phyloP scores from a whole-genome alignment of 23 red algal species.

The Chondrus crispus region DNA sequence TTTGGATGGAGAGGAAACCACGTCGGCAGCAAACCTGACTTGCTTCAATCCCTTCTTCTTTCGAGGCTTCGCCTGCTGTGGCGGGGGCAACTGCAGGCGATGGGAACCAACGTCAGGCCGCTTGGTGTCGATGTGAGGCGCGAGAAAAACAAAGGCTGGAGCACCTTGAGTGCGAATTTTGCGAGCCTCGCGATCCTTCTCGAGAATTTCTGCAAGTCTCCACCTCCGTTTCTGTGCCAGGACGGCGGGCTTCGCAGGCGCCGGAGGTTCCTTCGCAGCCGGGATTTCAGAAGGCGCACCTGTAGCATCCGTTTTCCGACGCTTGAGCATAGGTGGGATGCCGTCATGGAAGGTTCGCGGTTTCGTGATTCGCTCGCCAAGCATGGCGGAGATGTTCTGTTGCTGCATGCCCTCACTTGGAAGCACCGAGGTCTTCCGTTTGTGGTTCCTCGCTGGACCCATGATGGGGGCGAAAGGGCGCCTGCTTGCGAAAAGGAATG shows the following conservation, averaged over 20 bases:
- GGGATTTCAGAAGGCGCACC: neutral
- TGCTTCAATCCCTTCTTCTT: neutral
- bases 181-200: conserved; percentile 38
- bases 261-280: neutral
- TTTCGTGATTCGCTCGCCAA: conserved; percentile 37
- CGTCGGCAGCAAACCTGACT: neutral
- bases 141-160: conserved; percentile 34
- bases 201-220: conserved; percentile 29
- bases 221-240: conserved; percentile 35
- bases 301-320: neutral
- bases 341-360: neutral
- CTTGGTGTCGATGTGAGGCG: conserved; percentile 40
- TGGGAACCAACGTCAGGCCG: no score
- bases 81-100: neutral
- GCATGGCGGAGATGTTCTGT: conserved; percentile 16
- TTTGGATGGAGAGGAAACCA: no score
- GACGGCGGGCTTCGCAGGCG: neutral
- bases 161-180: neutral
- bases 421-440: no score
- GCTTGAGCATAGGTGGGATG: neutral
- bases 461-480: no score
- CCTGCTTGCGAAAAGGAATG: no score
- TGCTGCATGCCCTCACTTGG: no score
- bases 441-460: no score
- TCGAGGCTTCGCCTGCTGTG: neutral